A percentile compares a stretch with the other conserved stretches of the same genome.
phyloP scores from a whole-genome alignment of 768 basidiomycete genomes.

The Hypholoma sublateritium region DNA sequence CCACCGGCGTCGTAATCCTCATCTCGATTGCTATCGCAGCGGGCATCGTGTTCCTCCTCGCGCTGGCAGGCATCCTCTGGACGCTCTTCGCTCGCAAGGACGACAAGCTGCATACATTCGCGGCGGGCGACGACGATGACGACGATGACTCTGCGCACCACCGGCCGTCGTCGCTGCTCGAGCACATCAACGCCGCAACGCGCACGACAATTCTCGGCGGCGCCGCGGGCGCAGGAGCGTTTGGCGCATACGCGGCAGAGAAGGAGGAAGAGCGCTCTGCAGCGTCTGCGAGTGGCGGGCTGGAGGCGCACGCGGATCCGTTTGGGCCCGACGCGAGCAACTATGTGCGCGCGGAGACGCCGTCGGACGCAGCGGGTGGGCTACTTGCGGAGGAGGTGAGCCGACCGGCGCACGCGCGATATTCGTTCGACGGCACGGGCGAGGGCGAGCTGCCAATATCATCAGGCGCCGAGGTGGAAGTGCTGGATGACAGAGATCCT shows the following conservation, averaged over 20 bases:
- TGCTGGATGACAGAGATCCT: constrained; percentile 78
- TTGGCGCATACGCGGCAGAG: constrained; percentile 36
- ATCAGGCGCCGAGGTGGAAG: constrained; percentile 69
- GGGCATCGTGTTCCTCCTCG: constrained; percentile 87
- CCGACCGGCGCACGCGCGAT: constrained; percentile 77
- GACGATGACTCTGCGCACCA: constrained; percentile 78
- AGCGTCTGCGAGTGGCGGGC: constrained; percentile 13
- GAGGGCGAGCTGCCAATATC: constrained; percentile 76
- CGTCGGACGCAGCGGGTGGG: constrained; percentile 69
- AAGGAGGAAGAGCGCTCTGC: constrained; percentile 50
- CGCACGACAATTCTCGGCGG: constrained; percentile 67
- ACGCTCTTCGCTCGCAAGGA: constrained; percentile 83
- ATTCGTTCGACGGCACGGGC: constrained; percentile 77
- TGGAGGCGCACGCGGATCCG: constrained; percentile 46
- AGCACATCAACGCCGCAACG: constrained; percentile 90
- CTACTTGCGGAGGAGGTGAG: constrained; percentile 65
- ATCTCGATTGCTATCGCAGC: constrained; percentile 97
- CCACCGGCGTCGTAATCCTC: constrained; percentile 90
- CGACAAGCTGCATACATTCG: constrained; percentile 65
- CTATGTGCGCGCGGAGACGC: constrained; percentile 79
- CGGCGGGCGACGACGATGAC: constrained; percentile 56
- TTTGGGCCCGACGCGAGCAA: constrained; percentile 77
- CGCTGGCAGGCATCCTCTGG: constrained; percentile 85
- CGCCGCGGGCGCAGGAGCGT: constrained; percentile 41
- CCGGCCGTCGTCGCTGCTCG: constrained; percentile 83